Evolutionary conservation across 2,329 filamentous ascomycete species (phyloP).

Genomic region (Sporothrix pallida): DNA sequence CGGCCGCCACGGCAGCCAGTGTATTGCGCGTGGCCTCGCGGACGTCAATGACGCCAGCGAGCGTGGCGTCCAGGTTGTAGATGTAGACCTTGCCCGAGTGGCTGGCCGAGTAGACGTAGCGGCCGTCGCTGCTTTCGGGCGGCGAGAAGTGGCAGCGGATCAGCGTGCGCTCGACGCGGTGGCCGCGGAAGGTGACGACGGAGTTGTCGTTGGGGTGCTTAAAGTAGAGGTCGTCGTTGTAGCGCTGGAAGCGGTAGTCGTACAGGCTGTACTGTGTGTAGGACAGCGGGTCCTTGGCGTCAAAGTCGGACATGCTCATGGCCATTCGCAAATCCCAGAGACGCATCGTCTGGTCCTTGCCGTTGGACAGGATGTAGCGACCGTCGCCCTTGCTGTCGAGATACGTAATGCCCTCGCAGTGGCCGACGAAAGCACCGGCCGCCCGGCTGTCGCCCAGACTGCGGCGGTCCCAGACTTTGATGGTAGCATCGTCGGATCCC

Average conservation of each 20-base stretch:
- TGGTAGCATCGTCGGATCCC: slow-evolving; percentile 89
- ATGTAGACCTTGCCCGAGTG: slow-evolving; percentile 88
- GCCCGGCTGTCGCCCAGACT: slow-evolving; percentile 84
- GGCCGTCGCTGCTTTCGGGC: slow-evolving; percentile 79
- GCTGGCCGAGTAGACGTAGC: slow-evolving; percentile 92
- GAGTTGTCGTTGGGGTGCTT: slow-evolving; percentile 86
- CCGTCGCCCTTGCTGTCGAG: slow-evolving; percentile 74
- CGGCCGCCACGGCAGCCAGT: not conserved
- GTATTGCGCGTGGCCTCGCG: slow-evolving; percentile 62
- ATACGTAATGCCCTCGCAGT: slow-evolving; percentile 70
- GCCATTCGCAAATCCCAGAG: slow-evolving; percentile 94
- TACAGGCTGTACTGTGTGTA: slow-evolving; percentile 72
- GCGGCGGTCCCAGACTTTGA: slow-evolving; percentile 95
- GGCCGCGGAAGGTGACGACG: slow-evolving; percentile 90
- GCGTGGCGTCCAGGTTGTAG: slow-evolving; percentile 87
- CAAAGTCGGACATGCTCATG: slow-evolving; percentile 72
- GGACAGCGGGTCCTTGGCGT: slow-evolving; percentile 59
- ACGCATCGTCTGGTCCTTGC: slow-evolving; percentile 96
- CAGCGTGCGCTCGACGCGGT: slow-evolving; percentile 84
- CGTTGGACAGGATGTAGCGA: slow-evolving; percentile 88
- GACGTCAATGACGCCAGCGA: slow-evolving; percentile 80
- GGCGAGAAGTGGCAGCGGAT: slow-evolving; percentile 97
- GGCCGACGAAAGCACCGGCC: slow-evolving; percentile 69
- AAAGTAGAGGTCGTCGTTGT: slow-evolving; percentile 69
- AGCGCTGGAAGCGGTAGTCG: slow-evolving; percentile 75